Evolutionary conservation across 768 basidiomycete genomes (phyloP).

Genomic region (Boletellus ananas): DNA sequence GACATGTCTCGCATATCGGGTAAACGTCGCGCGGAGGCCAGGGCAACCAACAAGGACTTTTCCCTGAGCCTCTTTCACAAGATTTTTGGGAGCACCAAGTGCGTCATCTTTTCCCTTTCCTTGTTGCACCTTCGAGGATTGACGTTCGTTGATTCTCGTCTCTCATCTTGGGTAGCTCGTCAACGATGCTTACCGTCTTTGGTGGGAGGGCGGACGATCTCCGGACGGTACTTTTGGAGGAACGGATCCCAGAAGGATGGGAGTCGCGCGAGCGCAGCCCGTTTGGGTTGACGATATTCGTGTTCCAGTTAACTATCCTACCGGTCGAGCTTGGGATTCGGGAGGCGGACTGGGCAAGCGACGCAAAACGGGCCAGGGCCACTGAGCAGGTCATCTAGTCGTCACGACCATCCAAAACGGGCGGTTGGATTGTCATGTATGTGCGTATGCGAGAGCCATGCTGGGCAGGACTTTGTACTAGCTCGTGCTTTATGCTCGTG

Average conservation of each 20-base stretch:
- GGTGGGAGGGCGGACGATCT: constrained; percentile 62
- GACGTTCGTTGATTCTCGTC: not conserved
- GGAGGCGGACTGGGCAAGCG: constrained; percentile 19
- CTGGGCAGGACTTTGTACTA: too few relatives aligned
- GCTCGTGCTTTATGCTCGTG: too few relatives aligned
- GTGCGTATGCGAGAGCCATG: too few relatives aligned
- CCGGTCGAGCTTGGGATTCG: constrained; percentile 23
- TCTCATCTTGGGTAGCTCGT: constrained; percentile 41
- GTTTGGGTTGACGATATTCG: constrained; percentile 55
- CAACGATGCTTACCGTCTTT: constrained; percentile 64
- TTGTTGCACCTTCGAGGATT: not conserved
- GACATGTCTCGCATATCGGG: constrained; percentile 59
- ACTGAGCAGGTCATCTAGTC: too few relatives aligned
- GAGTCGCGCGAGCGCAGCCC: constrained; percentile 53
- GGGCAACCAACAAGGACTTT: constrained; percentile 54
- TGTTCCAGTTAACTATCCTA: constrained; percentile 45
- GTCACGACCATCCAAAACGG: too few relatives aligned
- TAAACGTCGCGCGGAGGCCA: constrained; percentile 60
- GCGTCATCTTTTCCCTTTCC: constrained; percentile 19
- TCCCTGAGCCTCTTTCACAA: constrained; percentile 50
- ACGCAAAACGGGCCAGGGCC: not conserved
- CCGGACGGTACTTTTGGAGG: constrained; percentile 53
- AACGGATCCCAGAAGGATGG: constrained; percentile 70
- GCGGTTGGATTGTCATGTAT: too few relatives aligned
- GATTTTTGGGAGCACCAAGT: constrained; percentile 71